Evolutionary conservation across 2,329 filamentous ascomycete species (phyloP), one percentile per base, ranked within the genome.

Genomic region (Ambrosiella cleistominuta): DNA sequence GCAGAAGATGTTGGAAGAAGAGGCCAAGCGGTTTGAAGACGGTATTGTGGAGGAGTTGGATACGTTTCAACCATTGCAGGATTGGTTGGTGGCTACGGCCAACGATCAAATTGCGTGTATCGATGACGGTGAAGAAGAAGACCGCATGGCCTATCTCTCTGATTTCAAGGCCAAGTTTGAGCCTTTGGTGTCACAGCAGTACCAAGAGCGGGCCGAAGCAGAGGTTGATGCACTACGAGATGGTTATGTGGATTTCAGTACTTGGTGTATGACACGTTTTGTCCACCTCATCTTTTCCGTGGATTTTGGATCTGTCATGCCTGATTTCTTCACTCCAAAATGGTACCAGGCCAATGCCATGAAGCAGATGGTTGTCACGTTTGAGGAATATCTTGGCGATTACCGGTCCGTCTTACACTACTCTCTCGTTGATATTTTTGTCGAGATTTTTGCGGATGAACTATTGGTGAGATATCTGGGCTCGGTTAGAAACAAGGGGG

Each of bases 91-190:
- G 57, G 90, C 93, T 51, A 88, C 94, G 59, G 93, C 94, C 64
- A 98, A 98, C 72, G 93, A 98, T 71, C 93, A 98, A 70, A 97
- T 98, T 68, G 90, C 90, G 59, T 96, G 89, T 70, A 95, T 98
- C 66, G 93, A 97, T 69, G 94, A 97, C 66, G 85, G 85, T 63
- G 85, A 88, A 61, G 85, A 87, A 57, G 77, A 79, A 44, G 81
- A 82, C 57, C 82, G 85, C 38, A 74, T 86, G 35, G 87, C 86
- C 37, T 96, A 96, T 72, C 78, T 97, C 54, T 84, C 87, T 3
- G 84, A 85, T 65, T 96, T 96, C 79, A 82, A 82, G 64, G 81
- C 83, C 64, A 88, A 93, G 66, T 85, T 94, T 66, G 85, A 88
- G 67, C 77, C 86, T 1, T 75, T 93, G 39, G 86, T 96, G 50